Conservation (phyloP, 495 filamentous ascomycete genomes). For the Trypethelium eluteriae region DNA sequence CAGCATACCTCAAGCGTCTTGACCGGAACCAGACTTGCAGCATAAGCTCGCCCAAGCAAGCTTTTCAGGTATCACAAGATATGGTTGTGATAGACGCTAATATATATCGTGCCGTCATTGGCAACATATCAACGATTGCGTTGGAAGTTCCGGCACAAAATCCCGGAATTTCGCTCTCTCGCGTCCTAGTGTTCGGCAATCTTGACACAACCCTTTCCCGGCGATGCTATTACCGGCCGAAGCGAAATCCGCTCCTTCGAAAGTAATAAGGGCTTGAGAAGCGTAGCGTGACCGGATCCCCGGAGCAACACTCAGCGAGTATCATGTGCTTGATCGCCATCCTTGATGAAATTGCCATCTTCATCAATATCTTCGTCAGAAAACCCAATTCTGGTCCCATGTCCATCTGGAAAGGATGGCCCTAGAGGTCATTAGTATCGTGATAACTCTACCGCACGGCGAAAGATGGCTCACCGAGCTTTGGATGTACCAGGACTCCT, state of each 20-base stretch:
- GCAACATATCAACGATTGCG: neutral
- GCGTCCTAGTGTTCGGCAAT: neutral
- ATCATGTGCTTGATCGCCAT: conserved; percentile 11
- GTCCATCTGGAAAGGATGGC: conserved; percentile 10
- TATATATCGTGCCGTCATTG: neutral
- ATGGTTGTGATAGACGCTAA: neutral
- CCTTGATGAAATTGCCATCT: conserved; percentile 10
- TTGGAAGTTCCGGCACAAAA: conserved; percentile 7
- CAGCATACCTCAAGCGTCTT: conserved; percentile 1
- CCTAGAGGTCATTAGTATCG: conserved; percentile 7
- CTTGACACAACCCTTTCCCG: neutral
- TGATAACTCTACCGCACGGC: neutral
- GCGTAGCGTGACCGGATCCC: neutral
- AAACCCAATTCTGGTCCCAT: conserved; percentile 9
- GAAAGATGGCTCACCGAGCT: conserved; percentile 9
- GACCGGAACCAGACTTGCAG: neutral
- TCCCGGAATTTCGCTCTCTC: neutral
- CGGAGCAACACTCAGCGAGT: neutral
- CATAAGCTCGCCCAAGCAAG: conserved; percentile 5
- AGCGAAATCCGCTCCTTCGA: neutral
- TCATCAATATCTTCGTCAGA: conserved; percentile 12
- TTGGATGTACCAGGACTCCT: conserved; percentile 11
- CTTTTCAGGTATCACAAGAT: neutral
- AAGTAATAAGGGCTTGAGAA: conserved; percentile 8
- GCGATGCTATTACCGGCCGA: neutral